Evolutionary conservation across 768 basidiomycete species (phyloP), one percentile per base, ranked within the genome.

Genomic region (Kwoniella heveanensis): DNA sequence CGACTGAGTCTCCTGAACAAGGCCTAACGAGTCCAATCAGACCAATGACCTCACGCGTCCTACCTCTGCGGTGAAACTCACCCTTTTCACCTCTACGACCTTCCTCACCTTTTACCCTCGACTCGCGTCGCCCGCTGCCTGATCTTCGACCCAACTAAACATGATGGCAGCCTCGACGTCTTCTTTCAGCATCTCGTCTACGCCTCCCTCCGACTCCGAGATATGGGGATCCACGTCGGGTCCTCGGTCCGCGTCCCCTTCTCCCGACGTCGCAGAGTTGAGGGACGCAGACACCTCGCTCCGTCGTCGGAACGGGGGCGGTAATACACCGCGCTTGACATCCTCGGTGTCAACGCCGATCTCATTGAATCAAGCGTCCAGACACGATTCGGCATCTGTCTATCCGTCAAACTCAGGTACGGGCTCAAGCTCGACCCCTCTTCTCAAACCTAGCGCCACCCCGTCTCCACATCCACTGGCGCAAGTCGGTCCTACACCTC

Each of bases 391-490:
- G 10, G 19, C 10, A 3, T 9, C 39, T 9, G 17, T 4, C 15
- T 44, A 8, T 10, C 10, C 10, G 3, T 44, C 39, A 9, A 17
- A 7, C 15, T 44, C 39, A 17, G 39, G 8, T 19, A 10, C 39
- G 17, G 39, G 6, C 39, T 44, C 39, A n/a, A 30, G 22, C 51
- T 29, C 51, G 30, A 30, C n/a, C 6, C 19, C 51, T 25, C 29
- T 13, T 29, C 29, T 29, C 51, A 44, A 44, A 8, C 24, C 50
- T 5, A 50, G 30, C 7, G 27, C 39, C 7, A 22, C 53, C n/a
- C n/a, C n/a, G n/a, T n/a, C n/a, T 26, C 30, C 30, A 7, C 62
- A 64, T 46, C 62, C 62, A 22, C 26, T 64, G 36, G 32, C 56
- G 24, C 44, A 48, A 15, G 44, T 51, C 39, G 52, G 50, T 6